phyloP scores from a whole-genome alignment of 2,329 filamentous ascomycete genomes.

The Trichoderma hamatum region DNA sequence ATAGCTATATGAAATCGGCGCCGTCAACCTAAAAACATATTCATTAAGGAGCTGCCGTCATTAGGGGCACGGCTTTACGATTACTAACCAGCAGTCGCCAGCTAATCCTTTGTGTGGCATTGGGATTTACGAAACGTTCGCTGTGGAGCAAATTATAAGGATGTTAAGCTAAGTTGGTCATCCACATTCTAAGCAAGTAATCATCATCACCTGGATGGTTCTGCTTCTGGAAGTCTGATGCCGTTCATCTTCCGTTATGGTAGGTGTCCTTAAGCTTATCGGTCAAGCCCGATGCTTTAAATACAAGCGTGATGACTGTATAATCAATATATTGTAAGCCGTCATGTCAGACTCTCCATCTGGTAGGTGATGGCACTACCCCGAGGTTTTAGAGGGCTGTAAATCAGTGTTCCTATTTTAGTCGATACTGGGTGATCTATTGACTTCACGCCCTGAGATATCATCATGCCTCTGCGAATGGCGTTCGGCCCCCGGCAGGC shows the following conservation, averaged over 20 bases:
- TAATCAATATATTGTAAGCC: background rate
- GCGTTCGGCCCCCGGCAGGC: background rate
- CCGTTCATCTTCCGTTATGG: background rate
- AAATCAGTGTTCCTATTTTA: background rate
- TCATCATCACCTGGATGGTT: background rate
- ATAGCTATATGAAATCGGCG: background rate
- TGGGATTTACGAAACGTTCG: background rate
- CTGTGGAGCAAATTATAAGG: constrained; percentile 1
- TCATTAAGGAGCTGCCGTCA: constrained; percentile 4
- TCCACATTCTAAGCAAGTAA: background rate
- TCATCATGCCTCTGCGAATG: background rate
- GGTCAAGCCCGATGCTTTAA: background rate
- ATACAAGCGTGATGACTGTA: background rate
- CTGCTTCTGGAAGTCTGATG: background rate
- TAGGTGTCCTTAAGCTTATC: background rate
- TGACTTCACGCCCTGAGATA: background rate
- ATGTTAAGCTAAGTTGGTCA: background rate
- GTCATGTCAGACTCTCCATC: background rate
- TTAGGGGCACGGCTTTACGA: background rate
- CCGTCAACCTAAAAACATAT: background rate
- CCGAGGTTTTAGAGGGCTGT: background rate
- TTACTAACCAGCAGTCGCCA: background rate
- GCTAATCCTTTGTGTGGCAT: background rate
- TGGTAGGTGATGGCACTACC: background rate
- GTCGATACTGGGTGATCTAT: background rate